A percentile compares a stretch with the other conserved stretches of the same genome.
Conservation (phyloP, 257 asterid genomes). For the Gentiana straminea region DNA sequence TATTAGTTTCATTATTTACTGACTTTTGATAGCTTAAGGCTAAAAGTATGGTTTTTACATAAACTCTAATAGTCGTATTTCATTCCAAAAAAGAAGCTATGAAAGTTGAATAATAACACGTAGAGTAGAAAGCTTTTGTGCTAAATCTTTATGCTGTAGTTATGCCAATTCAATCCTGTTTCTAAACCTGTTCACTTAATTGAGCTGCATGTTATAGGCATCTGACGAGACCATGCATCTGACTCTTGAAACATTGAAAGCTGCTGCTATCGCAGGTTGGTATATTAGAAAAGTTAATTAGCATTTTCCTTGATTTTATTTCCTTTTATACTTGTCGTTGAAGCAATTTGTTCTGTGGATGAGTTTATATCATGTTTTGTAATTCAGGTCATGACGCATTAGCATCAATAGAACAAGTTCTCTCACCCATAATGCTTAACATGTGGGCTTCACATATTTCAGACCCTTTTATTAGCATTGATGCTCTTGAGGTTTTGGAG, state of each 20-base stretch:
- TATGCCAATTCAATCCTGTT: too few species aligned
- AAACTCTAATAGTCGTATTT: too few species aligned
- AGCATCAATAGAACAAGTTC: slow-evolving; percentile 57
- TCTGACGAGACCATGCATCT: slow-evolving; percentile 98
- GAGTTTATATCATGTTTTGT: neutral
- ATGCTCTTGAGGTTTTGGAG: slow-evolving; percentile 96
- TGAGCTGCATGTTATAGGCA: slow-evolving; percentile 46
- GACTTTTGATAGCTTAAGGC: too few species aligned
- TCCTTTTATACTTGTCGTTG: neutral
- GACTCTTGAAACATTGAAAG: slow-evolving; percentile 86
- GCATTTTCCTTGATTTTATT: slow-evolving; percentile 3
- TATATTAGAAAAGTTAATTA: slow-evolving; percentile 6
- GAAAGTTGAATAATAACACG: too few species aligned
- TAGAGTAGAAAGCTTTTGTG: too few species aligned
- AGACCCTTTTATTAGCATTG: slow-evolving; percentile 93
- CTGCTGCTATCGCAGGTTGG: slow-evolving; percentile 83
- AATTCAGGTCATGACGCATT: slow-evolving; percentile 53
- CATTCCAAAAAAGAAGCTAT: too few species aligned
- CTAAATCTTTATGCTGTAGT: too few species aligned
- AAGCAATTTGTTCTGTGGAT: neutral
- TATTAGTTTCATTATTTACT: neutral
- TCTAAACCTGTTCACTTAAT: too few species aligned
- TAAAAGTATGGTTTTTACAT: too few species aligned
- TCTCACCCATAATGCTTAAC: slow-evolving; percentile 83
- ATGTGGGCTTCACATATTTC: slow-evolving; percentile 94